Evolutionary conservation across 805 yeast species (phyloP).

Genomic region (Blastobotrys chiropterorum): DNA sequence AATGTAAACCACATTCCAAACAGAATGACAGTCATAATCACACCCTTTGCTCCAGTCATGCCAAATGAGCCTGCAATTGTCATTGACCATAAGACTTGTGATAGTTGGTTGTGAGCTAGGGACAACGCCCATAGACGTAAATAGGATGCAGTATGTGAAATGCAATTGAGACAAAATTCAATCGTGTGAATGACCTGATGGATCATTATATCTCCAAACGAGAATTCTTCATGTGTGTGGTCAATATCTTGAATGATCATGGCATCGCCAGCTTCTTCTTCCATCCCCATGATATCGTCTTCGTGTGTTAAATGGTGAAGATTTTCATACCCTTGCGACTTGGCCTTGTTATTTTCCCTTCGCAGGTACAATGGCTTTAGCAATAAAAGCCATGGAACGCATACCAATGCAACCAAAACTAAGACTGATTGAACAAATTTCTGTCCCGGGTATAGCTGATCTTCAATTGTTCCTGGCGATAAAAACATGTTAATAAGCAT

Average conservation of each 20-base stretch:
- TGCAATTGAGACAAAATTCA: constrained; percentile 94
- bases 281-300: constrained; percentile 25
- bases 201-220: constrained; percentile 90
- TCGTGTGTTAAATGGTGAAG: constrained; percentile 38
- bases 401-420: constrained; percentile 65
- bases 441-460: constrained; percentile 75
- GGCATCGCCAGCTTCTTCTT: constrained; percentile 28
- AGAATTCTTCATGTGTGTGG: constrained; percentile 47
- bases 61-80: constrained; percentile 79
- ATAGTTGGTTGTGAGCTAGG: constrained; percentile 92
- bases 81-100: constrained; percentile 93
- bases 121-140: constrained; percentile 95
- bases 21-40: constrained; percentile 61
- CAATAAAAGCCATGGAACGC: constrained; percentile 90
- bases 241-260: constrained; percentile 31
- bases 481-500: constrained; percentile 96
- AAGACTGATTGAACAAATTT: constrained; percentile 65
- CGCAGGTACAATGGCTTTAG: constrained; percentile 75
- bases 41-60: constrained; percentile 58
- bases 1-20: constrained; percentile 94
- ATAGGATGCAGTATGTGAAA: constrained; percentile 95
- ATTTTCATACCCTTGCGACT: constrained; percentile 47
- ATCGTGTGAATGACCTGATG: constrained; percentile 97
- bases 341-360: constrained; percentile 43
- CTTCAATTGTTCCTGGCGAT: constrained; percentile 83